Evolutionary conservation across 768 basidiomycete species (phyloP).

Genomic region (Mycena crocata): DNA sequence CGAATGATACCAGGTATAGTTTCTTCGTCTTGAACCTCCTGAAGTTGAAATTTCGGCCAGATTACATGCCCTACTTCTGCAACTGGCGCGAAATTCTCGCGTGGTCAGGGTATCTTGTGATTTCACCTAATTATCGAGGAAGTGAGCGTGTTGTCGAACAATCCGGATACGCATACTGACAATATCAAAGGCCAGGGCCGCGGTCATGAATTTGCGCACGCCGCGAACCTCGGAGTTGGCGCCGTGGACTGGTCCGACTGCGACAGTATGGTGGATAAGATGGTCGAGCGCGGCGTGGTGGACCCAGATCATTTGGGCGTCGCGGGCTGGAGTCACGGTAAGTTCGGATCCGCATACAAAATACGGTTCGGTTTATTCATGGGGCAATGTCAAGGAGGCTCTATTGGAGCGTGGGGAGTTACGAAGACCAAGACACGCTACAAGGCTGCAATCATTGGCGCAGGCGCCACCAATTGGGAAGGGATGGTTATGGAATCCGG

Average conservation of each 20-base stretch:
- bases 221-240: slow-evolving; percentile 46
- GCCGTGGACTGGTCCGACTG: slow-evolving; percentile 48
- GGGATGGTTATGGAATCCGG: slow-evolving; percentile 50
- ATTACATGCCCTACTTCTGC: slow-evolving; percentile 54
- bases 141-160: slow-evolving; percentile 35
- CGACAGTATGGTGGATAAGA: slow-evolving; percentile 51
- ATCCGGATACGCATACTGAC: neutral
- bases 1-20: slow-evolving; percentile 27
- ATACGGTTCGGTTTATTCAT: neutral
- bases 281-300: slow-evolving; percentile 44
- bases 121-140: slow-evolving; percentile 52
- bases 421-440: slow-evolving; percentile 48
- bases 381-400: slow-evolving; percentile 37
- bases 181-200: slow-evolving; percentile 44
- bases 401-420: slow-evolving; percentile 50
- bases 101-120: slow-evolving; percentile 48
- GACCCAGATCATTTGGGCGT: slow-evolving; percentile 46
- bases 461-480: slow-evolving; percentile 51
- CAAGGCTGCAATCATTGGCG: slow-evolving; percentile 50
- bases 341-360: slow-evolving; percentile 3
- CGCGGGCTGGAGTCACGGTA: slow-evolving; percentile 53
- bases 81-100: slow-evolving; percentile 52
- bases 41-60: slow-evolving; percentile 26
- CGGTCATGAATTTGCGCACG: slow-evolving; percentile 46
- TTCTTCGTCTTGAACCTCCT: neutral